These are phyloP conservation scores for Penicillium hordei DNA, from an alignment of 2,329 filamentous ascomycete genomes.

Conservation along the genomic window DNA sequence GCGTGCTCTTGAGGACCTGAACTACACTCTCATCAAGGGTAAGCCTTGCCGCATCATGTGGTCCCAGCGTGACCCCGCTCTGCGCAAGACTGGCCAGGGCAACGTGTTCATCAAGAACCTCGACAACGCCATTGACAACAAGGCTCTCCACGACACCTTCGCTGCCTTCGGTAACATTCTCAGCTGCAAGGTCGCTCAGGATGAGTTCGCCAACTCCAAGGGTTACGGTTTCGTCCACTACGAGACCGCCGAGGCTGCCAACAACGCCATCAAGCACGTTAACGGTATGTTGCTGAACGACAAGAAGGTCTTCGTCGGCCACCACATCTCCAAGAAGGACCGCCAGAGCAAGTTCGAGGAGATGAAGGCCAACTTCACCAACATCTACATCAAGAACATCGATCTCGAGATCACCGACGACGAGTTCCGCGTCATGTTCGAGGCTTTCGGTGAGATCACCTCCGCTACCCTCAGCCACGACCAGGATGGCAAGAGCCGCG, in stretches of 20 bases:
- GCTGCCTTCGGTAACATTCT: constrained; percentile 98
- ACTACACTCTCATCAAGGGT: constrained; percentile 99
- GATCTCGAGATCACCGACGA: constrained; percentile 81
- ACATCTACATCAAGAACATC: constrained; percentile 99
- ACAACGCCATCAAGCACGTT: constrained; percentile 97
- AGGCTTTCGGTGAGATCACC: constrained; percentile 89
- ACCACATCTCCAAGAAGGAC: constrained; percentile 99
- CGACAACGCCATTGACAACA: constrained; percentile 98
- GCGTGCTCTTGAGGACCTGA: constrained; percentile 97
- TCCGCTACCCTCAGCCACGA: constrained; percentile 92
- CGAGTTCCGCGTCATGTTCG: constrained; percentile 90
- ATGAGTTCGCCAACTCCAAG: constrained; percentile 95
- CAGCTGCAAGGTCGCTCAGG: constrained; percentile 98
- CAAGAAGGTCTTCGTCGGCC: constrained; percentile 99
- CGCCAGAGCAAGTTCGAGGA: constrained; percentile 99
- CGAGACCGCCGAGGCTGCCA: constrained; percentile 96
- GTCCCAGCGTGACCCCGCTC: constrained; percentile 98
- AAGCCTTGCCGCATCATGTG: constrained; percentile 99
- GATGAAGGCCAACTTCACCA: constrained; percentile 99
- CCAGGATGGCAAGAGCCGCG: constrained; percentile 85
- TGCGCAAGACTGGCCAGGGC: constrained; percentile 98
- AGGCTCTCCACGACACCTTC: constrained; percentile 99
- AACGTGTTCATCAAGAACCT: constrained; percentile 99
- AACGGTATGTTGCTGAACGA: constrained; percentile 99
- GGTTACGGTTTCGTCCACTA: constrained; percentile 99